Evolutionary conservation across 345 rosid genomes (phyloP).

Genomic region (Ceriops decandra): DNA sequence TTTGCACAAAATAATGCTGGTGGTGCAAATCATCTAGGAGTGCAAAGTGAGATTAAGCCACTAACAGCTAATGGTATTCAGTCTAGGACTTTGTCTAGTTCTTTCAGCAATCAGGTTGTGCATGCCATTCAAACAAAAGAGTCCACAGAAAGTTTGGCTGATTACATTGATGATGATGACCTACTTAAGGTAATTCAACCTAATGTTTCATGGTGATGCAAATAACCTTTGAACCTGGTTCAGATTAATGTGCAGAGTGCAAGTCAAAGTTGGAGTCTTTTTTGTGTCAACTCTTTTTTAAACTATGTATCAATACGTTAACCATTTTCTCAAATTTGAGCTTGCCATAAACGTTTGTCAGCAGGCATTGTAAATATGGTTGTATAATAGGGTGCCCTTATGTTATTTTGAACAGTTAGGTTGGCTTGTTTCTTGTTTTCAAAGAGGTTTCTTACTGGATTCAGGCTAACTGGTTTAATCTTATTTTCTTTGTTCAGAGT

Average conservation of each 20-base stretch:
- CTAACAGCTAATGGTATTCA: conserved; percentile 24
- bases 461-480: background rate
- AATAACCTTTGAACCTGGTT: conserved; percentile 5
- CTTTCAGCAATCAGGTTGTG: conserved; percentile 28
- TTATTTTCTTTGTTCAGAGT: background rate
- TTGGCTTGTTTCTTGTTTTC: background rate
- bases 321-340: background rate
- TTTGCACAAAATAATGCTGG: conserved; percentile 27
- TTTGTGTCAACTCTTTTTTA: background rate
- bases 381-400: too few relatives aligned
- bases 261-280: background rate
- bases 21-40: conserved; percentile 27
- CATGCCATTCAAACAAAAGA: conserved; percentile 29
- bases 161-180: conserved; percentile 80
- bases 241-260: background rate
- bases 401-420: too few relatives aligned
- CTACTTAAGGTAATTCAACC: conserved; percentile 58
- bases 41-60: conserved; percentile 26
- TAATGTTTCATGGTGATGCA: conserved; percentile 1
- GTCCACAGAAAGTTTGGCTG: conserved; percentile 39
- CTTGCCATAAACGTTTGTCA: too few relatives aligned
- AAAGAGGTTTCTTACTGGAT: background rate
- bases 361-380: too few relatives aligned
- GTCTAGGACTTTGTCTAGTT: conserved; percentile 28
- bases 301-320: background rate